Evolutionary conservation across 179 eudicot species (phyloP).

Genomic region (Vitellaria paradoxa): DNA sequence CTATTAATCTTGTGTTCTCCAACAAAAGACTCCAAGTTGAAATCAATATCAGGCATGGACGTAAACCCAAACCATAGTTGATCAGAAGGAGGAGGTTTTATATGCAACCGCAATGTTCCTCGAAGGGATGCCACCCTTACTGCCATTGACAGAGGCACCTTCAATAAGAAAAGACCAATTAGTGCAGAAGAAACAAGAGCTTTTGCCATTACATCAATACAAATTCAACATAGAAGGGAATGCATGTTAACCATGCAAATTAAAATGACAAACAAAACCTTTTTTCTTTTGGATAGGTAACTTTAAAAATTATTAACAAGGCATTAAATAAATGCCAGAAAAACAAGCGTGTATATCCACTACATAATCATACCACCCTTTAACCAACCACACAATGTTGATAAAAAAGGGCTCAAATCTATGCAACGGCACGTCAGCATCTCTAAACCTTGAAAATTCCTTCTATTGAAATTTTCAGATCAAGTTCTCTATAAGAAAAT

Average conservation of each 20-base stretch:
- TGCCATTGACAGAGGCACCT: slow-evolving; percentile 87
- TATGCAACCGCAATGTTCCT: slow-evolving; percentile 74
- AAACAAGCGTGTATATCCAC: too few relatives aligned
- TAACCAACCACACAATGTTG: too few relatives aligned
- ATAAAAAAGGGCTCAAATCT: too few relatives aligned
- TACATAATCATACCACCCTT: too few relatives aligned
- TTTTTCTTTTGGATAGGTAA: too few relatives aligned
- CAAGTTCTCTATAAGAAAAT: too few relatives aligned
- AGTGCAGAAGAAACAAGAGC: neutral
- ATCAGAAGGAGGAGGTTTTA: slow-evolving; percentile 99
- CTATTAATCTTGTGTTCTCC: slow-evolving; percentile 85
- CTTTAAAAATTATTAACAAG: too few relatives aligned
- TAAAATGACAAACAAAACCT: neutral
- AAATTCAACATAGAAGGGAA: neutral
- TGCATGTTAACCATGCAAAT: neutral
- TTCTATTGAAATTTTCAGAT: too few relatives aligned
- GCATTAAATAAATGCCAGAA: too few relatives aligned
- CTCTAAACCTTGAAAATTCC: too few relatives aligned
- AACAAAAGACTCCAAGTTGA: slow-evolving; percentile 76
- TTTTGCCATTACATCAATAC: neutral
- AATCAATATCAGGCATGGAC: slow-evolving; percentile 84
- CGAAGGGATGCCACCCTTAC: slow-evolving; percentile 67
- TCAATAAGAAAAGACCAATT: slow-evolving; percentile 19
- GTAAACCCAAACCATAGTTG: slow-evolving; percentile 91
- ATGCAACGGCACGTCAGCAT: too few relatives aligned